Percentiles rank a stretch among this genome's conserved stretches.
phyloP scores from a whole-genome alignment of 441 rosid species.

The Arabidopsis lyrata region DNA sequence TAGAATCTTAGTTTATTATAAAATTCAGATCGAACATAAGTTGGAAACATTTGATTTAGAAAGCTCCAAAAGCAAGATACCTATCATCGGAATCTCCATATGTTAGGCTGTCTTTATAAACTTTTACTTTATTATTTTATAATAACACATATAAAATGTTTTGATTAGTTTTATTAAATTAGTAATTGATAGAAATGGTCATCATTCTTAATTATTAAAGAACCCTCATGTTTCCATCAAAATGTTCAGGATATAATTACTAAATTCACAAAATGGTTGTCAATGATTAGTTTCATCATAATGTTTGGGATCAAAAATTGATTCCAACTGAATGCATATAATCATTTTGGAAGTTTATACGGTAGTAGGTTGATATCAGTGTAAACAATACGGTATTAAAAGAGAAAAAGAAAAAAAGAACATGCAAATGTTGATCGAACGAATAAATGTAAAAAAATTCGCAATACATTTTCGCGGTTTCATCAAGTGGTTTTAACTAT shows the following conservation, averaged over 20 bases:
- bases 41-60: slow-evolving; percentile 30
- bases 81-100: slow-evolving; percentile 30
- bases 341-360: neutral
- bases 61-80: slow-evolving; percentile 42
- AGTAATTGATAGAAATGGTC: slow-evolving; percentile 4
- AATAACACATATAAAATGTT: neutral
- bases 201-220: slow-evolving; percentile 37
- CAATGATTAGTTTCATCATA: slow-evolving; percentile 20
- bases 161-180: neutral
- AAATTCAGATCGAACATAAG: slow-evolving; percentile 22
- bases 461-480: too few relatives aligned
- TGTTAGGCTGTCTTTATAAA: slow-evolving; percentile 33
- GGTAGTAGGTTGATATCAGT: neutral
- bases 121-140: neutral
- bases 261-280: slow-evolving; percentile 18
- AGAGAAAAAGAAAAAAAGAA: too few relatives aligned
- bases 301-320: neutral
- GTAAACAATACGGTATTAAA: too few relatives aligned
- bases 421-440: too few relatives aligned
- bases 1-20: slow-evolving; percentile 8
- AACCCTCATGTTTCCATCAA: slow-evolving; percentile 32
- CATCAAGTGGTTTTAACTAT: too few relatives aligned
- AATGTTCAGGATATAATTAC: slow-evolving; percentile 9
- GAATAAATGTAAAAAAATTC: too few relatives aligned
- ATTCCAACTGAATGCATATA: neutral